Percentiles rank a stretch among this genome's conserved stretches.
Conservation (phyloP, 768 basidiomycete genomes). For the Fomitopsis pulvina region DNA sequence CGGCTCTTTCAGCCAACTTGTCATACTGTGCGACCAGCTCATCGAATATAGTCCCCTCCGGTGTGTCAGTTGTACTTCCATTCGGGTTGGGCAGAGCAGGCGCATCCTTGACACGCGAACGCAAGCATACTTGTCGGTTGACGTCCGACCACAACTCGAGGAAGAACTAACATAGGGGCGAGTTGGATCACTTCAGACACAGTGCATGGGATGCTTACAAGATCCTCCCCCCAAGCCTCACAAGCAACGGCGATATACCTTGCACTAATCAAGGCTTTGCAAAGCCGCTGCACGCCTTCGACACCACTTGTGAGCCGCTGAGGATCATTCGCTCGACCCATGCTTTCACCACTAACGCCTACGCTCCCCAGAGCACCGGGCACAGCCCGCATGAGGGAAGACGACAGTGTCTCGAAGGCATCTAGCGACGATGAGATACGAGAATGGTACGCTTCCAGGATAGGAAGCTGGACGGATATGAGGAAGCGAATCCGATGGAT, state of each 20-base stretch:
- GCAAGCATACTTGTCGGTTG: conserved; percentile 49
- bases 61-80: conserved; percentile 26
- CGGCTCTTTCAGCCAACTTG: conserved; percentile 58
- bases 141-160: conserved; percentile 86
- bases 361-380: conserved; percentile 78
- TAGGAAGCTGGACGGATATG: conserved; percentile 74
- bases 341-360: conserved; percentile 36
- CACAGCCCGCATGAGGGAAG: conserved; percentile 81
- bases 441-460: conserved; percentile 69
- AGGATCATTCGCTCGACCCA: conserved; percentile 33
- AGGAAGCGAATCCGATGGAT: conserved; percentile 80
- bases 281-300: conserved; percentile 75
- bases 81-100: conserved; percentile 44
- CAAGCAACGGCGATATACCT: conserved; percentile 65
- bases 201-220: conserved; percentile 42
- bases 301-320: conserved; percentile 73
- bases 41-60: conserved; percentile 73
- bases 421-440: conserved; percentile 83
- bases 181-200: background rate
- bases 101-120: conserved; percentile 43
- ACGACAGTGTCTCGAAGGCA: conserved; percentile 90
- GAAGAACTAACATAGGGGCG: conserved; percentile 46
- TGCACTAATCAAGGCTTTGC: conserved; percentile 82
- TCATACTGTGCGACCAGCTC: conserved; percentile 62
- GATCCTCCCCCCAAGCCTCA: conserved; percentile 83